Evolutionary conservation across 805 yeast genomes (phyloP).

Genomic region (Saccharomycopsis javanensis): DNA sequence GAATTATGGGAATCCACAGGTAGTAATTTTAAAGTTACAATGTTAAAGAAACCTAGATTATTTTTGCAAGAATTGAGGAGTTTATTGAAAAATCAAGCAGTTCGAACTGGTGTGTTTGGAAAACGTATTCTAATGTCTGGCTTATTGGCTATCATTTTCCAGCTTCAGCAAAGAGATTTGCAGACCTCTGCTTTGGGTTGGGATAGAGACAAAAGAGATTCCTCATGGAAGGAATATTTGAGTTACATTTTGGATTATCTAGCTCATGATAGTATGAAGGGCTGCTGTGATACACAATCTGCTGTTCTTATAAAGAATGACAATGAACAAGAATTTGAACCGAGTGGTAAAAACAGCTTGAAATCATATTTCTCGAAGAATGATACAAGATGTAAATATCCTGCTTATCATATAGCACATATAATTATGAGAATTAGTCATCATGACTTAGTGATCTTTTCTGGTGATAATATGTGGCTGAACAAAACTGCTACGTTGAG

Average conservation of each 20-base stretch:
- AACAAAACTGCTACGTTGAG: conserved; percentile 48
- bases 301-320: conserved; percentile 15
- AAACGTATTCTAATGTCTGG: conserved; percentile 61
- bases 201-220: conserved; percentile 21
- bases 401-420: conserved; percentile 66
- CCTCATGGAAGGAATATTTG: conserved; percentile 57
- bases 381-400: conserved; percentile 49
- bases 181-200: conserved; percentile 44
- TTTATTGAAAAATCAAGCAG: conserved; percentile 11
- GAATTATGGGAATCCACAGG: conserved; percentile 39
- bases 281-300: conserved; percentile 25
- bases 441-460: conserved; percentile 66
- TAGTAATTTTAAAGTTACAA: conserved; percentile 19
- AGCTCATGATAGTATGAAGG: conserved; percentile 38
- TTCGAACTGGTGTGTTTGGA: conserved; percentile 35
- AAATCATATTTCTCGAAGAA: conserved; percentile 10
- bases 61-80: conserved; percentile 17
- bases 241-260: conserved; percentile 65
- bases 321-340: not conserved
- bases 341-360: conserved; percentile 21
- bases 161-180: conserved; percentile 62
- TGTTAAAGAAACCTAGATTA: conserved; percentile 10
- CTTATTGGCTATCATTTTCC: conserved; percentile 53
- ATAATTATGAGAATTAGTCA: conserved; percentile 63
- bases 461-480: conserved; percentile 79